Evolutionary conservation across 1,139 yeast species (phyloP), one percentile per base, ranked within the genome.

Genomic region (Hyphopichia fennica): DNA sequence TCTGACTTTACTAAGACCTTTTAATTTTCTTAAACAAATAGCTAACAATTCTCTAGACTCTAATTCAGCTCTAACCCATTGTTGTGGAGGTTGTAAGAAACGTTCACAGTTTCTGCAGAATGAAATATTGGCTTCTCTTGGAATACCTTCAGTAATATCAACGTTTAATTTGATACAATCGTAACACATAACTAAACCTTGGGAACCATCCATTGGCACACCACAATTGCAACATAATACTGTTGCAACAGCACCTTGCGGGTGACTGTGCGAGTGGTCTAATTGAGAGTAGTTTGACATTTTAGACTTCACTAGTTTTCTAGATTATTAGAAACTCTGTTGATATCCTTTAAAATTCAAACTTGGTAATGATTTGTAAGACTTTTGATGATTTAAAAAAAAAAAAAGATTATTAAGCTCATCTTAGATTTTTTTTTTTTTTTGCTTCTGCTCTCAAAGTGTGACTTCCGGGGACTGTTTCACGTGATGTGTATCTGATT

Each of bases 161-260:
- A 90, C 95, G 4, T 91, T 89, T 57, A 91, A 72, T 65, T 89
- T 88, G 63, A 93, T 89, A 80, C 99, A 93, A 68, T 95, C 98
- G 72, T 88, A 85, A 71, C 99, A 95, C 96, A 93, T 90, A 25
- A 90, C 96, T 49, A 91, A 72, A 25, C 99, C 98, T 25, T 81
- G 75, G 27, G 96, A 87, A 37, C 98, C 98, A 61, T 93, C 98
- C 81, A 95, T 88, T 39, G 99, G 97, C 44, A 87, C 88, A 67
- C 99, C 98, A 84, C 99, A 93, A 84, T 88, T 89, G 69, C 96
- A 90, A 75, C 99, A 93, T 47, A 93, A 79, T 47, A 95, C 95
- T 2, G 98, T 93, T 20, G 97, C 96, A 20, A 46, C 57, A n/a
- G 41, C 45, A n/a, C 72, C 63, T 46, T 52, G 57, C 23, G 56